Conservation (phyloP, 2,329 filamentous ascomycete genomes). For the Hypoxylon sp. region DNA sequence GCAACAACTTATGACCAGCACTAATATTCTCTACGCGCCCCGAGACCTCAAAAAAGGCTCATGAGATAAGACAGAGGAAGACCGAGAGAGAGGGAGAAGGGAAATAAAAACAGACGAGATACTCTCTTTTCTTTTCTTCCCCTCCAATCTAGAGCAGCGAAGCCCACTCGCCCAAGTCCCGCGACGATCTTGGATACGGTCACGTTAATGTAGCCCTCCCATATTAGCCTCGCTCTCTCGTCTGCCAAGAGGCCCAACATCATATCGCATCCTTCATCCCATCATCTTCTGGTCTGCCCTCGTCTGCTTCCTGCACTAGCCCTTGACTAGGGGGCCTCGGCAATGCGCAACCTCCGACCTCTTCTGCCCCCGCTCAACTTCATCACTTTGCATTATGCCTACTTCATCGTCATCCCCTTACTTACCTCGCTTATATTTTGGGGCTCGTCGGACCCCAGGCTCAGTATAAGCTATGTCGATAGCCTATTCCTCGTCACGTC, state of each 20-base stretch:
- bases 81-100: background rate
- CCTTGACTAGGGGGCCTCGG: slow-evolving; percentile 12
- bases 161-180: too few species aligned
- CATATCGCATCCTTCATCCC: background rate
- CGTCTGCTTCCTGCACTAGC: background rate
- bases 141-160: too few species aligned
- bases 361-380: slow-evolving; percentile 62
- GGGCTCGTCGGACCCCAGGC: slow-evolving; percentile 58
- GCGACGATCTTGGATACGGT: too few species aligned
- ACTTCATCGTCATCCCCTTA: slow-evolving; percentile 66
- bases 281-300: background rate
- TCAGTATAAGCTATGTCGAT: slow-evolving; percentile 66
- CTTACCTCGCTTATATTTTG: slow-evolving; percentile 68
- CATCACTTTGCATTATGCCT: slow-evolving; percentile 70
- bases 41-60: background rate
- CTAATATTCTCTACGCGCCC: background rate
- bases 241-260: background rate
- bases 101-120: too few species aligned
- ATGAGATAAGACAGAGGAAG: background rate
- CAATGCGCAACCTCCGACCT: slow-evolving; percentile 35
- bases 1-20: background rate
- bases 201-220: too few species aligned
- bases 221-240: background rate
- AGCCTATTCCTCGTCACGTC: slow-evolving; percentile 69
- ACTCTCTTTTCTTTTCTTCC: background rate